Conservation (phyloP, 257 asterid species). For the Coffea canephora region DNA sequence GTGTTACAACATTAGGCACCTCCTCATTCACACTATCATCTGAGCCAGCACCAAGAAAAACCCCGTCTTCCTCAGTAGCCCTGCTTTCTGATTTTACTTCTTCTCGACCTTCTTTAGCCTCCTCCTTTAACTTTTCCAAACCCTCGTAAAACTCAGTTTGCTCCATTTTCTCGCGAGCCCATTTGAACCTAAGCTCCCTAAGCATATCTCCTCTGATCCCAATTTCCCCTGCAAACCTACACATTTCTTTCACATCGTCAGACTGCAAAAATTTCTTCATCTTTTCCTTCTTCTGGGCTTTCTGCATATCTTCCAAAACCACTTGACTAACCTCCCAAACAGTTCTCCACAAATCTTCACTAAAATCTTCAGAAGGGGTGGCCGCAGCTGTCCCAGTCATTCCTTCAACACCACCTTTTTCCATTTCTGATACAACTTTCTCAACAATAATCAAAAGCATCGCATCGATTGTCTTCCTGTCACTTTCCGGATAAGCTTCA, state of each 20-base stretch:
- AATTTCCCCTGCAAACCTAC: constrained; percentile 80
- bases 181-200: constrained; percentile 88
- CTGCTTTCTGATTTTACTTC: constrained; percentile 19
- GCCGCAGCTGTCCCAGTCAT: constrained; percentile 31
- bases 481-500: constrained; percentile 58
- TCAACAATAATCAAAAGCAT: constrained; percentile 77
- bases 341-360: constrained; percentile 81
- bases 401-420: constrained; percentile 58
- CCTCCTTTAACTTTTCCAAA: constrained; percentile 42
- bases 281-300: constrained; percentile 80
- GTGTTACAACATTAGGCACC: constrained; percentile 36
- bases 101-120: constrained; percentile 26
- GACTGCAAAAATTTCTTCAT: constrained; percentile 81
- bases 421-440: constrained; percentile 62
- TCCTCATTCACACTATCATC: constrained; percentile 22
- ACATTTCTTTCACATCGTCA: constrained; percentile 90
- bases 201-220: constrained; percentile 94
- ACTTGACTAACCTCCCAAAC: constrained; percentile 79
- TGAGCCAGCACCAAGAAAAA: constrained; percentile 15
- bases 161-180: constrained; percentile 94
- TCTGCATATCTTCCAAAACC: constrained; percentile 75
- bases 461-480: constrained; percentile 58
- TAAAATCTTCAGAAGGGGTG: constrained; percentile 49
- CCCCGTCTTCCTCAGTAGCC: constrained; percentile 14
- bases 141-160: constrained; percentile 64